phyloP scores from a whole-genome alignment of 208 protist genomes.

The Trichomonas tenax region DNA sequence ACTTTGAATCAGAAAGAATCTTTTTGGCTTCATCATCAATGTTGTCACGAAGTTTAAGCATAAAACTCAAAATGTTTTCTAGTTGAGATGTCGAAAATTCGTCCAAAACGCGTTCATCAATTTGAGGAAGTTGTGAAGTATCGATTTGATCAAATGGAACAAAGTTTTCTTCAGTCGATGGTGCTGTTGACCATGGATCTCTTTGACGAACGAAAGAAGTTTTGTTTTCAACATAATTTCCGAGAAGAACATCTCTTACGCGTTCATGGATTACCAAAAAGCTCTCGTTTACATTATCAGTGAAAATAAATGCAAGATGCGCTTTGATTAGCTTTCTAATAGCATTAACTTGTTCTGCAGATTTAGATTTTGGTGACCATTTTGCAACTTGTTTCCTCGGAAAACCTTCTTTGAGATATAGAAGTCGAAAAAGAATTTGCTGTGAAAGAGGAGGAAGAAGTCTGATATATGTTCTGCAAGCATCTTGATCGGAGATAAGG shows the following conservation, averaged over 20 bases:
- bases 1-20: background rate
- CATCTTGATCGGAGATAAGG: background rate
- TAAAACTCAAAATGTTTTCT: background rate
- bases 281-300: background rate
- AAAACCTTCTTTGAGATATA: background rate
- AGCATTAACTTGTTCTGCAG: background rate
- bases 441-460: background rate
- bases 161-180: background rate
- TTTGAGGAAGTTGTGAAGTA: background rate
- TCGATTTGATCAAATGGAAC: background rate
- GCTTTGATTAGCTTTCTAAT: background rate
- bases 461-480: conserved; percentile 3
- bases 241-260: background rate
- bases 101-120: background rate
- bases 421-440: background rate
- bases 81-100: background rate
- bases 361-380: background rate
- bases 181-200: background rate
- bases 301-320: background rate
- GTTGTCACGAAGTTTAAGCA: background rate
- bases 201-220: background rate
- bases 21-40: background rate
- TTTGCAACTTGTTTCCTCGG: background rate
- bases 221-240: background rate
- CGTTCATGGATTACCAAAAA: background rate